Percentiles rank a stretch among this genome's conserved stretches.
Conservation (phyloP, 495 filamentous ascomycete genomes). For the Astrothelium subdiscretum region DNA sequence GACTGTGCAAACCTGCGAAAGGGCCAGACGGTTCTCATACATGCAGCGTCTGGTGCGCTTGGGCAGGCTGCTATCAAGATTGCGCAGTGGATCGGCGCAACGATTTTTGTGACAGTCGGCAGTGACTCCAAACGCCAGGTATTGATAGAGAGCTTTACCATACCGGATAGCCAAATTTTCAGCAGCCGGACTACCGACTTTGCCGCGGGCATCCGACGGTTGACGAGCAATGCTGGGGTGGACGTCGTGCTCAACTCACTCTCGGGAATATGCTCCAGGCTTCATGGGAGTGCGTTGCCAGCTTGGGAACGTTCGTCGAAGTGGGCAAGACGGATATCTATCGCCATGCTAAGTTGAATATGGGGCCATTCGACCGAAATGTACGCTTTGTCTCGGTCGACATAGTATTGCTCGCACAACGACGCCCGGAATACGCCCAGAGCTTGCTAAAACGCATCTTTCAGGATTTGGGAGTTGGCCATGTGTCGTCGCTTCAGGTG, state of each 20-base stretch:
- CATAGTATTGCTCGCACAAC: constrained; percentile 9
- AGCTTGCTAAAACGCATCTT: no score
- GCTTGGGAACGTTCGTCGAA: constrained; percentile 37
- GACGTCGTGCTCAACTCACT: constrained; percentile 20
- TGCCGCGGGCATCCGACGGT: neutral
- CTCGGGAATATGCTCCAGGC: constrained; percentile 6
- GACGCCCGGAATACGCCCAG: constrained; percentile 15
- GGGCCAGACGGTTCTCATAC: constrained; percentile 38
- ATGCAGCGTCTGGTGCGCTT: constrained; percentile 35
- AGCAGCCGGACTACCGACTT: neutral
- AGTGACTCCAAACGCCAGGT: constrained; percentile 31
- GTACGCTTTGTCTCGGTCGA: constrained; percentile 31
- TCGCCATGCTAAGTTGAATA: constrained; percentile 16
- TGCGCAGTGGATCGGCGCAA: constrained; percentile 25
- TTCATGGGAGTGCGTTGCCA: constrained; percentile 9
- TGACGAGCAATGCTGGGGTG: constrained; percentile 9
- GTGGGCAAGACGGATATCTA: constrained; percentile 33
- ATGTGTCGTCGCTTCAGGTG: no score
- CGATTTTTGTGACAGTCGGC: constrained; percentile 37
- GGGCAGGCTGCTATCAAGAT: constrained; percentile 40
- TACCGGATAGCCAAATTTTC: constrained; percentile 33
- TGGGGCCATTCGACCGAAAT: constrained; percentile 9
- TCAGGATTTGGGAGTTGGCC: no score
- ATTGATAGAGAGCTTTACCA: constrained; percentile 27
- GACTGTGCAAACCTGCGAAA: constrained; percentile 23